Base-by-base conservation (phyloP, 2,329 filamentous ascomycete genomes). In the Trichoderma guizhouense region DNA sequence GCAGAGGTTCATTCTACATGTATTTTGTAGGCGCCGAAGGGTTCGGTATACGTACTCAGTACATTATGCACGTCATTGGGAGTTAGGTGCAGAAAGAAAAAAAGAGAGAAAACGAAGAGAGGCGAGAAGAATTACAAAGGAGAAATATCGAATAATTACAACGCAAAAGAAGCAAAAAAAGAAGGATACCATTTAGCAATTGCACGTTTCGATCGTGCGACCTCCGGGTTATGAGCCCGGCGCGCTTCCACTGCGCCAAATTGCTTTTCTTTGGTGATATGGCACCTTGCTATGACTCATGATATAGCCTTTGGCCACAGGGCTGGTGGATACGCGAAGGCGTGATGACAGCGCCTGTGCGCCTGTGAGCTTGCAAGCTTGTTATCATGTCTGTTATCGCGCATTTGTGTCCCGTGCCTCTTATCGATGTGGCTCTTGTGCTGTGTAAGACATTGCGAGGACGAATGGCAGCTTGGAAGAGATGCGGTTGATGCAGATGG, bases 201-300 rank as follows among this genome's bases (percentile, higher is more conserved):
- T 79, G 73, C 74, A 77, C 76, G 76, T 77, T 78, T 78, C 76
- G 76, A 78, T 78, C 76, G 74, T 76, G 72, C 73, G 76, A 74
- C 76, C 76, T 77, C 76, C 76, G 76, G 76, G 76, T 77, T 77
- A 77, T 76, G 75, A 76, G 75, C 75, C 75, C 75, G 75, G 75
- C 70, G 76, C 76, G 76, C 76, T 77, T 77, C 76, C 76, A 76
- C 76, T 77, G 76, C 76, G 76, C 76, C 76, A 77, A 77, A 77
- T 77, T 76, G 75, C 75, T 76, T 76, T 74, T 69, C 32, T 60
- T 60, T 68, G 70, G 58, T 72, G 70, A 62, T 39, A 63, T 53
- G 39, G 39, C 4, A 6, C 9, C 2, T 11, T 47, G 39, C 4
- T 62, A 72, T 68, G 51, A 65, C n/a, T 71, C 60, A 71, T 66